These are phyloP conservation scores for Farysia itapuensis DNA, from an alignment of 1,284 basidiomycete genomes.

Conservation along the genomic window DNA sequence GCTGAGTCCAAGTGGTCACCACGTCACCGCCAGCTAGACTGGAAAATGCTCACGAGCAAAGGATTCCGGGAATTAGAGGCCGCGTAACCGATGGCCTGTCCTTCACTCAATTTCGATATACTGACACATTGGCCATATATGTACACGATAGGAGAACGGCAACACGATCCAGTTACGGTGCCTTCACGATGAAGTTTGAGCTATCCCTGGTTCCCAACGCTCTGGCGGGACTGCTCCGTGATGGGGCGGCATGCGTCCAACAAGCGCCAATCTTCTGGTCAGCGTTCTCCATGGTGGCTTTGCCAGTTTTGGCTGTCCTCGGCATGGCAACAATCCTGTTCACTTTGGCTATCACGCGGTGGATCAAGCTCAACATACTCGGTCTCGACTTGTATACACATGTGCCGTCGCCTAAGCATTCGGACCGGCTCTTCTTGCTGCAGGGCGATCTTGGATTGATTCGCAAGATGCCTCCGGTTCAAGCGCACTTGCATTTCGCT, in stretches of 20 bases:
- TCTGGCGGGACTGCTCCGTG: no score
- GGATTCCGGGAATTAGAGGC: no score
- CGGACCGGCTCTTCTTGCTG: conserved; percentile 12
- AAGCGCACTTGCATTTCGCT: conserved; percentile 26
- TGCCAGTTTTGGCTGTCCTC: background rate
- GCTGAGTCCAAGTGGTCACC: no score
- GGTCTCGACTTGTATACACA: conserved; percentile 26
- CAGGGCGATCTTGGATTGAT: conserved; percentile 27
- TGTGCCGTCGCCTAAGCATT: conserved; percentile 10
- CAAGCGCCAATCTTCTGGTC: background rate
- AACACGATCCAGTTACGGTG: no score
- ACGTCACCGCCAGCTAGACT: no score
- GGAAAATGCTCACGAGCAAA: no score
- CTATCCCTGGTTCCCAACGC: background rate
- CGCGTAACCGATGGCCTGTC: no score
- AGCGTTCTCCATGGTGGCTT: background rate
- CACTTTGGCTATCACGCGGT: background rate
- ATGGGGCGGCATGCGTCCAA: no score
- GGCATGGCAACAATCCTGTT: background rate
- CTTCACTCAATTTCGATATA: no score
- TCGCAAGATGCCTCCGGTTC: conserved; percentile 16
- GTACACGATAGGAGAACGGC: no score
- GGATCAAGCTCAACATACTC: conserved; percentile 11
- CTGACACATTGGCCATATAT: no score
- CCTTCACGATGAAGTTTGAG: conserved; percentile 2